A percentile compares a stretch with the other conserved stretches of the same genome.
Conservation (phyloP, 1,284 basidiomycete genomes). For the Heliocybe sulcata region DNA sequence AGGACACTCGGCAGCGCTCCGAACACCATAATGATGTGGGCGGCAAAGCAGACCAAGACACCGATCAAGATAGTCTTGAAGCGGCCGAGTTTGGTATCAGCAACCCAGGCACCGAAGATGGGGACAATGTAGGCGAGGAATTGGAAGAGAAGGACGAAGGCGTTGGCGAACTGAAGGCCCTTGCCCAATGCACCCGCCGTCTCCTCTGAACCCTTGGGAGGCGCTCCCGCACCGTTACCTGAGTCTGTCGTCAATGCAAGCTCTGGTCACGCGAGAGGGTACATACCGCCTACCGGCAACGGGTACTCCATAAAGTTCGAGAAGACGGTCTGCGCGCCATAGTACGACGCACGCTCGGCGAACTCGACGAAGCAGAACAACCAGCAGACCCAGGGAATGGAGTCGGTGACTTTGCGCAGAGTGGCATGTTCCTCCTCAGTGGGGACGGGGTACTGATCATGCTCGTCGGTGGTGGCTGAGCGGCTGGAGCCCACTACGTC, state of each 20-base stretch:
- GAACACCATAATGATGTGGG: constrained; percentile 36
- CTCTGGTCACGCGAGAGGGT: constrained; percentile 27
- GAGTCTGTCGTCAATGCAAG: not conserved
- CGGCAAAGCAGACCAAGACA: constrained; percentile 31
- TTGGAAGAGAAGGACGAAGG: constrained; percentile 16
- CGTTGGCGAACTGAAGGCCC: constrained; percentile 35
- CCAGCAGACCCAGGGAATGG: not conserved
- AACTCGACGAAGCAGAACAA: constrained; percentile 31
- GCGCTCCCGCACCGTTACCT: constrained; percentile 23
- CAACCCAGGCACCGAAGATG: constrained; percentile 41
- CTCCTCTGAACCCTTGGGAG: constrained; percentile 24
- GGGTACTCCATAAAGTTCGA: constrained; percentile 42
- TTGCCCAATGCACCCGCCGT: constrained; percentile 42
- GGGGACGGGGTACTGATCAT: not conserved
- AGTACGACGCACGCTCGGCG: constrained; percentile 46
- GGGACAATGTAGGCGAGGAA: constrained; percentile 43
- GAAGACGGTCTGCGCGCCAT: constrained; percentile 37
- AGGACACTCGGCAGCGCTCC: constrained; percentile 29
- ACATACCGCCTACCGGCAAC: constrained; percentile 38
- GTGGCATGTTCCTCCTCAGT: constrained; percentile 1
- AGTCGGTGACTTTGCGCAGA: not conserved
- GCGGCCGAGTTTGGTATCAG: constrained; percentile 50
- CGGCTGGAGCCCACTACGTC: not conserved
- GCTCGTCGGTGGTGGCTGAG: not conserved
- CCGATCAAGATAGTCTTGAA: constrained; percentile 55